Conservation (phyloP, 2,329 filamentous ascomycete genomes). For the Orbilia oligospora region DNA sequence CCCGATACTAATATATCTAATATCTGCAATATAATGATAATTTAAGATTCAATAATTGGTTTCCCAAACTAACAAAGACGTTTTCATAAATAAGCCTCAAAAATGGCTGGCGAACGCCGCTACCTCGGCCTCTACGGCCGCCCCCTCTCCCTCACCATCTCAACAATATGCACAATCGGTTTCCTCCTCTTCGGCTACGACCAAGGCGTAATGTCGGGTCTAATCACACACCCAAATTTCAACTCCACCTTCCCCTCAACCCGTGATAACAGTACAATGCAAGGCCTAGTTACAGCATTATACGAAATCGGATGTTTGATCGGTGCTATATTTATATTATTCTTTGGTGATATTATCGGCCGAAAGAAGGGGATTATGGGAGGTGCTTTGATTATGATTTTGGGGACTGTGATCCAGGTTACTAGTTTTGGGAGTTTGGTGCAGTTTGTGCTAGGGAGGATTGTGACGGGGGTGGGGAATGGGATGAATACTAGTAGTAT, state of each 20-base stretch:
- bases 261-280: conserved; percentile 69
- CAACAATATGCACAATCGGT: conserved; percentile 76
- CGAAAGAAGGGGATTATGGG: conserved; percentile 73
- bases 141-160: conserved; percentile 73
- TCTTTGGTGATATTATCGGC: conserved; percentile 73
- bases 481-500: conserved; percentile 71
- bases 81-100: too few species aligned
- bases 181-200: conserved; percentile 76
- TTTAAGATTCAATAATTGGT: conserved; percentile 22
- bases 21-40: neutral
- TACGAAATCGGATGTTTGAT: conserved; percentile 71
- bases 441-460: conserved; percentile 73
- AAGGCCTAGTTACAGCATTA: conserved; percentile 64
- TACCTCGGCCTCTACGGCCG: conserved; percentile 72
- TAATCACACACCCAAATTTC: conserved; percentile 71
- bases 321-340: conserved; percentile 70
- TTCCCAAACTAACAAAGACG: too few species aligned
- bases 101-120: conserved; percentile 27
- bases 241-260: conserved; percentile 70
- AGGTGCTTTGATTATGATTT: conserved; percentile 73
- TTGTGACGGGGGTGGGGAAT: conserved; percentile 72
- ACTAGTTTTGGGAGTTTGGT: conserved; percentile 69
- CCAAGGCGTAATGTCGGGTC: conserved; percentile 71
- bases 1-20: too few species aligned
- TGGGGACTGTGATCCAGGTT: conserved; percentile 75